Base-by-base conservation (phyloP, 306 rosid species). In the Cucumis cinereus region DNA sequence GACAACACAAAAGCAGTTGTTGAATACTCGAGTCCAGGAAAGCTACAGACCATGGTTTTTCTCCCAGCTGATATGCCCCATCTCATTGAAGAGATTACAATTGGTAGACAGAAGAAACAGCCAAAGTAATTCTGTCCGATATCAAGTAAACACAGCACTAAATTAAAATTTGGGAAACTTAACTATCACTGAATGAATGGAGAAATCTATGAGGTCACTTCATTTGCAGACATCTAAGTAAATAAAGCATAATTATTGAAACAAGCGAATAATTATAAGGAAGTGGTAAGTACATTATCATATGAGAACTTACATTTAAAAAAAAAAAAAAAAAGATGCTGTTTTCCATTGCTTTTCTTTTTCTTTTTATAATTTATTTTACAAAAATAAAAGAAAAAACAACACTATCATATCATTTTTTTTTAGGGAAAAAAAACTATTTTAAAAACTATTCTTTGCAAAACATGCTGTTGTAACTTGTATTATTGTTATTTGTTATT, bases 21-120 rank as follows among this genome's bases (percentile, higher is more conserved):
- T 38, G 54, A 79, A 77, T 74, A 77, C 62, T 71, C 8, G 69
- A 77, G 74, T 60, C 52, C 81, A 77, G 23, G 57, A 70, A 22
- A 78, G 30, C 74, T 23, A 83, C 86, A 71, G 78, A 94, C 99
- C 99, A 94, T 84, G 64, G 99, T 92, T 84, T 92, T 92, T 81
- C 99, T 94, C 86, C 99, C 99, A 6, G 93, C 93, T 41, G 90
- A 85, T 59, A 82, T 54, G 13, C 98, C 99, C 99, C 98, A 94
- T 89, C 99, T 92, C 99, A 94, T 92, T 28, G 99, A 94, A 62
- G 99, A 88, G 74, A 94, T 89, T 56, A 94, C 96, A 59, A 92
- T 86, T 10, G 99, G 99, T 81, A 94, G 84, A 5, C 96, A 85
- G 88, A 94, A 94, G 91, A 94, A 92, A 82, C 93, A 89, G 55